Percentiles rank a stretch among this genome's conserved stretches.
Conservation (phyloP, 2,329 filamentous ascomycete species). For the Clonostachys chloroleuca region DNA sequence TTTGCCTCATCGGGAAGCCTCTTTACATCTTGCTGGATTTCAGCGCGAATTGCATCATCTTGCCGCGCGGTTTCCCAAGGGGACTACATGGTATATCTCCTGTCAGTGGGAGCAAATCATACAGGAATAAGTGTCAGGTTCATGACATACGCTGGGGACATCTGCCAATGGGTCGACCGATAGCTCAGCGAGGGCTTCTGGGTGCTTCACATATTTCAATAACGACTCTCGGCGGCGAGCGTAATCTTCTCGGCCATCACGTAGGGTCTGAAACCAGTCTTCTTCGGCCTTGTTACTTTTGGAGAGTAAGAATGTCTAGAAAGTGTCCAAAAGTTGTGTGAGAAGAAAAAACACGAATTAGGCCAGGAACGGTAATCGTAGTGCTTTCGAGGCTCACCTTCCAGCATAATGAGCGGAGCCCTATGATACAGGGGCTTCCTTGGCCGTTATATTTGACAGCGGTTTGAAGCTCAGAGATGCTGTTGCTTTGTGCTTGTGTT, state of each 20-base stretch:
- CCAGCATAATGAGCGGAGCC: slow-evolving; percentile 86
- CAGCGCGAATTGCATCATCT: slow-evolving; percentile 78
- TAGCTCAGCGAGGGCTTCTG: slow-evolving; percentile 69
- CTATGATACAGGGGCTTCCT: slow-evolving; percentile 61
- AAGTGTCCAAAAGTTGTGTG: neutral
- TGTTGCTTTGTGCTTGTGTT: slow-evolving; percentile 53
- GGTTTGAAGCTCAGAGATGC: slow-evolving; percentile 56
- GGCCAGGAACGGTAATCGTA: neutral
- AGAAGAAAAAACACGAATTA: neutral
- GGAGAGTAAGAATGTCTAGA: slow-evolving; percentile 76
- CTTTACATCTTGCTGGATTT: slow-evolving; percentile 93
- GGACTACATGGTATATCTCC: slow-evolving; percentile 47
- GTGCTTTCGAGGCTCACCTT: slow-evolving; percentile 51
- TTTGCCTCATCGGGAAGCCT: slow-evolving; percentile 88
- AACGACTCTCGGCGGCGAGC: slow-evolving; percentile 67
- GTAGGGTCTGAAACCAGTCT: slow-evolving; percentile 66
- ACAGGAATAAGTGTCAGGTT: neutral
- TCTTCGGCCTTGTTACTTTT: slow-evolving; percentile 51
- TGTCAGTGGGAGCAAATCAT: neutral
- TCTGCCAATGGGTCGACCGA: slow-evolving; percentile 82
- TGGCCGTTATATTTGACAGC: slow-evolving; percentile 58
- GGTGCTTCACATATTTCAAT: slow-evolving; percentile 77
- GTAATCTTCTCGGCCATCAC: slow-evolving; percentile 71
- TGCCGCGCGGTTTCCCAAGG: slow-evolving; percentile 85
- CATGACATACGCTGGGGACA: slow-evolving; percentile 50